Base-by-base conservation (phyloP, 2,329 filamentous ascomycete genomes). In the Drechslerella coelobrocha region DNA sequence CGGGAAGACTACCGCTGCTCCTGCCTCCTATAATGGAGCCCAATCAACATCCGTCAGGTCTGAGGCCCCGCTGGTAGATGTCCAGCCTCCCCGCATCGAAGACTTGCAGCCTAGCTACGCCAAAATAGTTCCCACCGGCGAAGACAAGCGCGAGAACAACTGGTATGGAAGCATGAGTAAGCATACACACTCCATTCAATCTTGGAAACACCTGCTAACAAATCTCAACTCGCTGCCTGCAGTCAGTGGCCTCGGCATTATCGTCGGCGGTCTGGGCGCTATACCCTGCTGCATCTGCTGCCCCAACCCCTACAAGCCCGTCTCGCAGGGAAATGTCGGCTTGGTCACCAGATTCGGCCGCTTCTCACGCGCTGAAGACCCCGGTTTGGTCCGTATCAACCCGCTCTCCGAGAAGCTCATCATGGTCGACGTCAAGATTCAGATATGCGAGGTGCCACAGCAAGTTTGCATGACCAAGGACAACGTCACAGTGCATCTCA, bases 391-490 rank as follows among this genome's bases (percentile, higher is more conserved):
- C 80, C 96, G 96, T 83, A 88, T 99, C 83, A 99, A 99, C 82
- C 93, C 93, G 2, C 86, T 97, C 60, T 93, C 89, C 76, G 94
- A 99, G 83, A 86, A 84, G 66, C 84, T 99, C 43, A 88, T 91
- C 75, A 91, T 95, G 77, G 89, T 99, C 78, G 94, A 99, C 79
- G 94, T 99, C 82, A 99, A 97, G 87, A 97, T 97, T 76, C 94
- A 99, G 82, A 97, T 96, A 74, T 91, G 95, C 79, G 84, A 99
- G 83, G 94, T 99, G 23, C 93, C 93, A 17, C 88, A 92, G 81
- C 94, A 99, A 81, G 87, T 93, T 73, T 97, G 94, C 84, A 99
- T 99, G 92, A 99, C 94, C 79, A 97, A 97, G 83, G 94, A 99
- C 84, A 99, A 99, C 77, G 94, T 97, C 73, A 96, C 90, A 48